Base-by-base conservation (phyloP, 2,329 filamentous ascomycete species). In the Fusarium sp. region DNA sequence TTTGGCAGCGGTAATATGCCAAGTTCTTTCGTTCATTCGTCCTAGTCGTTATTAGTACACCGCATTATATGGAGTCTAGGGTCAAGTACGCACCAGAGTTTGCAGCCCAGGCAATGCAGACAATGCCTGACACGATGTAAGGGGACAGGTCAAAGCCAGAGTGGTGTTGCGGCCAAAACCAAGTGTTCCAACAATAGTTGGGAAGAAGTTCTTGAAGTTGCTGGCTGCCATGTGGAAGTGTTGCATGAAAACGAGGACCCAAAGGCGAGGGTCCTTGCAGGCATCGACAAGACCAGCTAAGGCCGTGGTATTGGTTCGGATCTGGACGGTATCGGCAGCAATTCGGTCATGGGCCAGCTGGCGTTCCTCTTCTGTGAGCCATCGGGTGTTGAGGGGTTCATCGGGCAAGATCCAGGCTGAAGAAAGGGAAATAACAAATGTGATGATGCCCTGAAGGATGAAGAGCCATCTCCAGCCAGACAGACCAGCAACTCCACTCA, bases 141-240 rank as follows among this genome's bases (percentile, higher is more conserved):
- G 83, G 83, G 84, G 84, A 51, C 80, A 82, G 1, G 83, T 85
- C 28, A 86, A 75, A 1, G 83, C 77, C 0, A 86, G 77, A 0
- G 83, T 85, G 38, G 83, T 78, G 0, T 81, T 85, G 0, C 73
- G 78, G 49, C 73, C 77, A 70, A 83, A 85, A 0, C 80, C 80
- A 2, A 86, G 79, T 2, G 81, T 82, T 53, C 80, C 74, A 24
- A 85, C 79, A 17, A 83, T 80, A 2, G 66, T 73, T 1, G 74
- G 74, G 12, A 74, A 65, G 39, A 74, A 75, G 60, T 75, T 75
- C 42, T 75, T 75, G 66, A 75, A 75, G 1, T 72, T 72, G 15
- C 73, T 74, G 3, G 73, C 73, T 17, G 60, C 54, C 28, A 64
- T 61, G 14, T 64, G 60, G 20, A 64, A 55, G 24, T 64, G 60